Conservation (phyloP, 2,329 filamentous ascomycete genomes). For the Amauroascus verrucosus region DNA sequence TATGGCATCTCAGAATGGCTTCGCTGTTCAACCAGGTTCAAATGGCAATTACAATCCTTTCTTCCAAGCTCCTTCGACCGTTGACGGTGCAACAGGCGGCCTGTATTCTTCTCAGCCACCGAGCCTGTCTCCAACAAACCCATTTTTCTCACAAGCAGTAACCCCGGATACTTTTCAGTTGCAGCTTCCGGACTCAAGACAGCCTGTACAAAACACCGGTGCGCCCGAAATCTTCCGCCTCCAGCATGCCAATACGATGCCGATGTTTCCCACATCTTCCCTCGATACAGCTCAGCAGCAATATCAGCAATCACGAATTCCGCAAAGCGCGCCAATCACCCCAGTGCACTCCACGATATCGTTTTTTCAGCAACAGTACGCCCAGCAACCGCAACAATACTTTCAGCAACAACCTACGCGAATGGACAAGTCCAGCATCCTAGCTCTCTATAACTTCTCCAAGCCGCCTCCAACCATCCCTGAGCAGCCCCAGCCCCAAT, state of each 20-base stretch:
- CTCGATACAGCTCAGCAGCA: conserved; percentile 7
- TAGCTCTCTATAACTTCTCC: conserved; percentile 39
- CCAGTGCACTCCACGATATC: conserved; percentile 8
- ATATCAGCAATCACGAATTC: conserved; percentile 13
- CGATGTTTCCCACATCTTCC: conserved; percentile 25
- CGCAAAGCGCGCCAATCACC: conserved; percentile 5
- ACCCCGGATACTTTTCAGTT: conserved; percentile 22
- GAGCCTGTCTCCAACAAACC: conserved; percentile 23
- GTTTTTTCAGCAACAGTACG: conserved; percentile 15
- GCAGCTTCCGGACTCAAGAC: conserved; percentile 10
- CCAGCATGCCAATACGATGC: conserved; percentile 34
- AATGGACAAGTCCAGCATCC: conserved; percentile 39
- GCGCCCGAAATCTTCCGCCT: conserved; percentile 13
- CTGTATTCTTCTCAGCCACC: conserved; percentile 21
- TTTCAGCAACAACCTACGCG: conserved; percentile 35
- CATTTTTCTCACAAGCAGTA: conserved; percentile 28
- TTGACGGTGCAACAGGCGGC: conserved; percentile 21
- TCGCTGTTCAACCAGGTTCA: conserved; percentile 28
- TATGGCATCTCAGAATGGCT: conserved; percentile 25
- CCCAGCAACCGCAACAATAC: conserved; percentile 19
- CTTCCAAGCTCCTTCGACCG: conserved; percentile 29
- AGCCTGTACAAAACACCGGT: conserved; percentile 11
- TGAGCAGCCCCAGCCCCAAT: conserved; percentile 23
- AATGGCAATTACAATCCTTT: conserved; percentile 22
- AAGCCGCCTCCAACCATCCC: conserved; percentile 29